Evolutionary conservation across 108 stramenopile genomes (phyloP).

Genomic region (Skeletonema menzelii): DNA sequence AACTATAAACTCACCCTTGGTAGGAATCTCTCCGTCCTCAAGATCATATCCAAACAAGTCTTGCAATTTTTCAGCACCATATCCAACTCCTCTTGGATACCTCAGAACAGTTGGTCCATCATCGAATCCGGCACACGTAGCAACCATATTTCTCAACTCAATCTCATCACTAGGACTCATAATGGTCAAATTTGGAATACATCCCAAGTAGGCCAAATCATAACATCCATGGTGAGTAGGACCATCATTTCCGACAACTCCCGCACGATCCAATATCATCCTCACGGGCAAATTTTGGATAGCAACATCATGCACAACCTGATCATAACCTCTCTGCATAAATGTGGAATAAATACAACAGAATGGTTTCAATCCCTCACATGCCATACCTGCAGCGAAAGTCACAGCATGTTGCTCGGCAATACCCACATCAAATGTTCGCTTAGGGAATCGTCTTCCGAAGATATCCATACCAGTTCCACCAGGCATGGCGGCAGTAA

Average conservation of each 20-base stretch:
- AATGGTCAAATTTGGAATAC: conserved; percentile 94
- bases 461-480: conserved; percentile 99
- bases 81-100: conserved; percentile 94
- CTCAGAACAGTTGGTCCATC: conserved; percentile 88
- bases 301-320: conserved; percentile 96
- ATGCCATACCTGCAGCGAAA: conserved; percentile 96
- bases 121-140: conserved; percentile 88
- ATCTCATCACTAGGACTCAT: conserved; percentile 96
- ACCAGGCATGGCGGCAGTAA: conserved; percentile 98
- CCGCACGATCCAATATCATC: conserved; percentile 94
- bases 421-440: conserved; percentile 97
- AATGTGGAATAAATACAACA: conserved; percentile 96
- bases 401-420: conserved; percentile 98
- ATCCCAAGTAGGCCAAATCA: conserved; percentile 92
- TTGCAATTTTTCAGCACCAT: conserved; percentile 88
- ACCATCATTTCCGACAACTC: conserved; percentile 97
- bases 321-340: conserved; percentile 97
- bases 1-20: conserved; percentile 59
- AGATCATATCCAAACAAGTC: conserved; percentile 84
- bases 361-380: conserved; percentile 97
- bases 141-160: conserved; percentile 94
- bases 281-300: conserved; percentile 96
- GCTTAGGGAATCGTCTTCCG: conserved; percentile 93
- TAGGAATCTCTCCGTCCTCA: conserved; percentile 77
- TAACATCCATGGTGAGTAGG: conserved; percentile 97